Evolutionary conservation across 352 stramenopile genomes (phyloP).

Genomic region (Phytophthora uliginosa): DNA sequence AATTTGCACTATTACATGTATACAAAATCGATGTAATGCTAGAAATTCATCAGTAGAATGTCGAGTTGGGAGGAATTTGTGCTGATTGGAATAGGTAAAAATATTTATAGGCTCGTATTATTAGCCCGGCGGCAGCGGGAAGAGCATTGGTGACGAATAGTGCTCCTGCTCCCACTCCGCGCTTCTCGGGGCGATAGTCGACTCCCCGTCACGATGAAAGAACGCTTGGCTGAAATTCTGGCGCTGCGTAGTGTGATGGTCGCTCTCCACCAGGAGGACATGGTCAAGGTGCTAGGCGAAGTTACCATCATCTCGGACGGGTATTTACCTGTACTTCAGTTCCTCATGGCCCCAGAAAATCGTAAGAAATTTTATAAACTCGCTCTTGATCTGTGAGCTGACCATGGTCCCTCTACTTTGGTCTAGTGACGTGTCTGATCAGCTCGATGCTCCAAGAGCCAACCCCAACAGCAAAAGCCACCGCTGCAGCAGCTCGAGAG

Average conservation of each 20-base stretch:
- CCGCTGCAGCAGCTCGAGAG: slow-evolving; percentile 30
- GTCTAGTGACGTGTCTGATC: slow-evolving; percentile 53
- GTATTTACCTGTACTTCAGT: slow-evolving; percentile 69
- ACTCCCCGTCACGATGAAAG: slow-evolving; percentile 39
- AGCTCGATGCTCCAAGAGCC: slow-evolving; percentile 63
- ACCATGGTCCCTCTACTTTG: background rate
- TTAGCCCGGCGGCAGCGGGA: background rate
- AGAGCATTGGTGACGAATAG: slow-evolving; percentile 18
- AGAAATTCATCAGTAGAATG: too few species aligned
- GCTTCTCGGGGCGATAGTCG: slow-evolving; percentile 1
- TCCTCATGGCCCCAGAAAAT: slow-evolving; percentile 73
- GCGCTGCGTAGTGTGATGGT: slow-evolving; percentile 51
- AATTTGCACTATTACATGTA: too few species aligned
- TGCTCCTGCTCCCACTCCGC: slow-evolving; percentile 1
- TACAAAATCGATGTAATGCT: too few species aligned
- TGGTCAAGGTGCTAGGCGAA: slow-evolving; percentile 57
- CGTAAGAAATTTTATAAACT: slow-evolving; percentile 35
- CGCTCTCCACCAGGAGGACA: slow-evolving; percentile 55
- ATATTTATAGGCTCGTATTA: slow-evolving; percentile 18
- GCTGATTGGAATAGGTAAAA: background rate
- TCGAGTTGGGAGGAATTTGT: too few species aligned
- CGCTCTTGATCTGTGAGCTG: background rate
- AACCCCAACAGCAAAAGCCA: slow-evolving; percentile 30
- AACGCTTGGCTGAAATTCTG: slow-evolving; percentile 61
- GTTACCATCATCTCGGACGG: slow-evolving; percentile 62